A percentile compares a stretch with the other conserved stretches of the same genome.
phyloP scores from a whole-genome alignment of 2,329 filamentous ascomycete species.

The Cryphonectria carpinicola region DNA sequence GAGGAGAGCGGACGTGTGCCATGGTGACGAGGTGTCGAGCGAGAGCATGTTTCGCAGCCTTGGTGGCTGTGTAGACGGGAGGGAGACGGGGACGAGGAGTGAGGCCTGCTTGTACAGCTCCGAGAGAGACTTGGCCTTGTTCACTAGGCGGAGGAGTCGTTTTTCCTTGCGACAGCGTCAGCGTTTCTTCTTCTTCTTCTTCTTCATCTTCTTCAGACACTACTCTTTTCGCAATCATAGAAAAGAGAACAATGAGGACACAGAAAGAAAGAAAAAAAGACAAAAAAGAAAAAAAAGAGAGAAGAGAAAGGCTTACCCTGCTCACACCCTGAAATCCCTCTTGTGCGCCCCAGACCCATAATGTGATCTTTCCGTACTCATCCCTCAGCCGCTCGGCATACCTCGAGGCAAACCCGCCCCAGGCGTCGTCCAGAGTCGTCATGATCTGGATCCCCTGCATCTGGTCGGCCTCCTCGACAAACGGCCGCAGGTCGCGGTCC shows the following conservation, averaged over 20 bases:
- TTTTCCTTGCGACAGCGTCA: constrained; percentile 57
- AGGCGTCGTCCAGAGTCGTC: constrained; percentile 73
- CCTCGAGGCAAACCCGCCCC: constrained; percentile 75
- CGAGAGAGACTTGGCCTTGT: constrained; percentile 73
- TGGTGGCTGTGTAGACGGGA: constrained; percentile 59
- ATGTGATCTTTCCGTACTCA: constrained; percentile 84
- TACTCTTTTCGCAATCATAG: no score
- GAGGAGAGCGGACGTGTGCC: constrained; percentile 81
- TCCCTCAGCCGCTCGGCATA: constrained; percentile 82
- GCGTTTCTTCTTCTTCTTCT: neutral
- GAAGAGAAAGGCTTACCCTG: constrained; percentile 47
- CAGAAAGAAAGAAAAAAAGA: no score
- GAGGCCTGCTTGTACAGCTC: constrained; percentile 73
- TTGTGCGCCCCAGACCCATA: constrained; percentile 88
- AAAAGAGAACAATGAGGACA: no score
- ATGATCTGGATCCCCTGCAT: constrained; percentile 86
- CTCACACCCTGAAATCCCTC: constrained; percentile 57
- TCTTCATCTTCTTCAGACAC: no score
- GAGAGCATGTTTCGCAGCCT: constrained; percentile 50
- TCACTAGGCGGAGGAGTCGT: constrained; percentile 67
- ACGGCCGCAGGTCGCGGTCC: constrained; percentile 86
- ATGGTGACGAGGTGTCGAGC: constrained; percentile 67
- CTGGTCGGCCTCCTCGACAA: constrained; percentile 91
- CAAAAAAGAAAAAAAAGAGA: no score
- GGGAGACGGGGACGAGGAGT: constrained; percentile 74